Base-by-base conservation (phyloP, 148 eudicot species). In the Polygonum aviculare region DNA sequence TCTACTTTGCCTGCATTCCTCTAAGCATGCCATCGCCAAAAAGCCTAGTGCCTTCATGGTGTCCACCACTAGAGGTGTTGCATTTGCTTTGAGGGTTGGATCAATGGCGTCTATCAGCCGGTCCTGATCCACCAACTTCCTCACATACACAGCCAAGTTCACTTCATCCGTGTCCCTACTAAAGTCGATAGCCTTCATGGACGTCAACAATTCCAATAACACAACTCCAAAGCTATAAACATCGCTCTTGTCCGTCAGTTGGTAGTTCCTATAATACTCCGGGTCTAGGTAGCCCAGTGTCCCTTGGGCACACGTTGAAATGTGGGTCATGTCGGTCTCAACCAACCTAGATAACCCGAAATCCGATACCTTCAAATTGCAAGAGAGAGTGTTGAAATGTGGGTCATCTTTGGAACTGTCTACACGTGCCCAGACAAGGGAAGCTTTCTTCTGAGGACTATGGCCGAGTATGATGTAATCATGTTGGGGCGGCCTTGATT, bases 161-260 rank as follows among this genome's bases (percentile, higher is more conserved):
- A 94, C 98, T 78, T 94, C 97, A 40, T 94, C 98, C 0, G 89
- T 76, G 0, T 80, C 89, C 72, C 98, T 79, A 31, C 77, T 87
- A 59, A 90, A 90, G 73, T 92, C 97, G 5, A 72, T 89, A 92
- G 96, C 96, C 76, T 87, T 92, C 47, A 89, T 92, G 8, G 96
- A 92, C 35, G 98, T 92, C 63, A 94, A 39, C 19, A 94, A 84
- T 86, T 94, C 97, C 79, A 92, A 72, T 78, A 94, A 59, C 38
- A 94, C 97, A 4, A 92, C 92, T 6, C 98, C 97, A 14, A 91
- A 91, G 75, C 98, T 91, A 33, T 91, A 89, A 3, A 89, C 97
- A 36, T 91, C 97, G 44, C 98, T 93, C 80, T 89, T 93, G 55
- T 93, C 98, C 3, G 93, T 91, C 77, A 93, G 55, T 22, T 91